Percentiles rank a stretch among this genome's conserved stretches.
Conservation (phyloP, 2,329 filamentous ascomycete genomes). For the Metarhizium rileyi region DNA sequence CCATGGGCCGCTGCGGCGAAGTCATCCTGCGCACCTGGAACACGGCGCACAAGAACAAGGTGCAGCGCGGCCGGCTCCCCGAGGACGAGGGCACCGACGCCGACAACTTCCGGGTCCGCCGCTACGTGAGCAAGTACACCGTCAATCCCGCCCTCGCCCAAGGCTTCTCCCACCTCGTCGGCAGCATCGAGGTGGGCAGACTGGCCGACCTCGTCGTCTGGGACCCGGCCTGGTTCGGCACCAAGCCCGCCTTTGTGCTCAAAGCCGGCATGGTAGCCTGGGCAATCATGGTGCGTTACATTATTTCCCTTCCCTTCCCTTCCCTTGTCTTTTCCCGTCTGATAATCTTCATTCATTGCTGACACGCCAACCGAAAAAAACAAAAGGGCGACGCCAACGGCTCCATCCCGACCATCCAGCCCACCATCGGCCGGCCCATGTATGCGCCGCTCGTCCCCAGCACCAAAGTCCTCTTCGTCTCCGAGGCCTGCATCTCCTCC, state of each 20-base stretch:
- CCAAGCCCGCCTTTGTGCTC: slow-evolving; percentile 70
- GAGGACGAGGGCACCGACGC: slow-evolving; percentile 72
- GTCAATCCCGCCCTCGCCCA: slow-evolving; percentile 89
- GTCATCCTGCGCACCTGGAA: slow-evolving; percentile 92
- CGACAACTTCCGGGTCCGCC: slow-evolving; percentile 86
- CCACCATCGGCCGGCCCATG: slow-evolving; percentile 75
- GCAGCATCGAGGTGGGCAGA: slow-evolving; percentile 81
- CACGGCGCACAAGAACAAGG: slow-evolving; percentile 93
- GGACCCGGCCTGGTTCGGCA: slow-evolving; percentile 76
- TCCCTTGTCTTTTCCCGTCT: not conserved
- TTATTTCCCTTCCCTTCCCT: too few species aligned
- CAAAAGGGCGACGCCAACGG: slow-evolving; percentile 76
- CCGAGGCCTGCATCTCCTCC: slow-evolving; percentile 55
- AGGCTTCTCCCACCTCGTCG: slow-evolving; percentile 79
- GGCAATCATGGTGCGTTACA: slow-evolving; percentile 63
- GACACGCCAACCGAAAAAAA: too few species aligned
- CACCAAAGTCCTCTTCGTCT: slow-evolving; percentile 77
- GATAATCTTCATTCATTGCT: too few species aligned
- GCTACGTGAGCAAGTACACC: slow-evolving; percentile 93
- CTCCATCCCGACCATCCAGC: slow-evolving; percentile 81
- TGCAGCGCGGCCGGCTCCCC: slow-evolving; percentile 64
- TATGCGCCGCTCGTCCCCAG: slow-evolving; percentile 65
- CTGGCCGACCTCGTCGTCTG: slow-evolving; percentile 83
- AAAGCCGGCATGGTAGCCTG: slow-evolving; percentile 83
- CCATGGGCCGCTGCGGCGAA: slow-evolving; percentile 94